Conservation (phyloP, 2,329 filamentous ascomycete species). For the Drechslerella coelobrocha region DNA sequence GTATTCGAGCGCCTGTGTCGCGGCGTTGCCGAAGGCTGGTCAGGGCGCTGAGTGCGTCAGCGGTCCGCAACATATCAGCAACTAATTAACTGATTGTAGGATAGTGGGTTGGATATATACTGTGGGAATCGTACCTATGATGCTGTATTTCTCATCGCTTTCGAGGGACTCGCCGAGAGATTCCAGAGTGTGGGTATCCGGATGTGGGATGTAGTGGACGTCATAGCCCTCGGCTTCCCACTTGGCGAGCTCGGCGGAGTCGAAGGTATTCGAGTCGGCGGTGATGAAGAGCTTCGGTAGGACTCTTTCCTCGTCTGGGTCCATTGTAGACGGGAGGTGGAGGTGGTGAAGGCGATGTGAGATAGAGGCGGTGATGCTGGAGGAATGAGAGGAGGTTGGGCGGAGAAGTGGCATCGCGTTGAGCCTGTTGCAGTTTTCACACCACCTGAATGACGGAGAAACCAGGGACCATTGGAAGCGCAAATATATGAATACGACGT, state of each 20-base stretch:
- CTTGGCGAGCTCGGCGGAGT: slow-evolving; percentile 63
- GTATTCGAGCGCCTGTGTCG: slow-evolving; percentile 66
- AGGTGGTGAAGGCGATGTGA: slow-evolving; percentile 3
- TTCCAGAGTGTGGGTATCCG: slow-evolving; percentile 63
- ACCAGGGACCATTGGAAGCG: too few species aligned
- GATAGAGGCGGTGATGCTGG: slow-evolving; percentile 5
- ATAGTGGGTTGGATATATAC: neutral
- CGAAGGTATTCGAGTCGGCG: slow-evolving; percentile 65
- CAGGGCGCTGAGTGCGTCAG: neutral
- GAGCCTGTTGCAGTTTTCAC: slow-evolving; percentile 42
- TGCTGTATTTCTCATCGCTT: slow-evolving; percentile 67
- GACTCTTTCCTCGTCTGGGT: neutral
- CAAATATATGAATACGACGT: too few species aligned
- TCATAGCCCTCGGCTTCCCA: slow-evolving; percentile 70
- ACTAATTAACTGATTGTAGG: too few species aligned
- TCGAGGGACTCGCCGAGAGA: slow-evolving; percentile 65
- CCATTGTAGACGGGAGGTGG: slow-evolving; percentile 20
- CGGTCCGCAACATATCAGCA: neutral
- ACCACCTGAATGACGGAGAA: slow-evolving; percentile 14
- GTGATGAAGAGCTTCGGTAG: slow-evolving; percentile 60
- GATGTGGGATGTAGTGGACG: slow-evolving; percentile 65
- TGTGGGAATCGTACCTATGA: slow-evolving; percentile 63
- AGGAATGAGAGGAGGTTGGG: slow-evolving; percentile 13
- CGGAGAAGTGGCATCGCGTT: slow-evolving; percentile 39
- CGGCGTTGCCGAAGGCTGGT: slow-evolving; percentile 69